A percentile compares a stretch with the other conserved stretches of the same genome.
These are phyloP conservation scores for Xylaria telfairii DNA, from an alignment of 495 filamentous ascomycete species.

Conservation along the genomic window DNA sequence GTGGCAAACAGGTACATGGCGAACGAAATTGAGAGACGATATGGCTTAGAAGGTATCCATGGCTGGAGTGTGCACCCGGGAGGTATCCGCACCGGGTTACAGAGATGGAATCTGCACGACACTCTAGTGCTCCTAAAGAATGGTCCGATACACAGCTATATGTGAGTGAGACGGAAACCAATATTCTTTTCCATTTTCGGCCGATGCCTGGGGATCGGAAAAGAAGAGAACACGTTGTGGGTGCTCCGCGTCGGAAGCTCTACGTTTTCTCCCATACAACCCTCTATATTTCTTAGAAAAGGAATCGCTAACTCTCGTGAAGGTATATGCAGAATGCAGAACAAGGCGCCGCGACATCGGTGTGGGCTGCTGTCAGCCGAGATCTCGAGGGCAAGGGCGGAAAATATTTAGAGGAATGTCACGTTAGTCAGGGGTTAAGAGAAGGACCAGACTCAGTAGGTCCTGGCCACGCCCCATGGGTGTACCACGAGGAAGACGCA, in stretches of 20 bases:
- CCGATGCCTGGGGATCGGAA: neutral
- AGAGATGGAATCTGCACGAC: constrained; percentile 11
- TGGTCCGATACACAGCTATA: constrained; percentile 30
- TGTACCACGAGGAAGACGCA: constrained; percentile 9
- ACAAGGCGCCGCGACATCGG: constrained; percentile 56
- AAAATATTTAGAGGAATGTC: constrained; percentile 47
- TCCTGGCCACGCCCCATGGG: constrained; percentile 13
- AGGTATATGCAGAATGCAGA: constrained; percentile 43
- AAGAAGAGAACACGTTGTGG: neutral
- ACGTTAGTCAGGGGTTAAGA: constrained; percentile 8
- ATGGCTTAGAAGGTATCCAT: constrained; percentile 33
- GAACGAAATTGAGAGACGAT: constrained; percentile 37
- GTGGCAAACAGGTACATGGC: constrained; percentile 27
- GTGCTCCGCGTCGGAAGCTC: neutral
- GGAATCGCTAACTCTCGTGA: constrained; percentile 27
- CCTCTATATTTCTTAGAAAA: constrained; percentile 11
- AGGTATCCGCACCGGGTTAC: constrained; percentile 8
- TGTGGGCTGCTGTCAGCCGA: constrained; percentile 50
- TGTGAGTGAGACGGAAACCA: constrained; percentile 38
- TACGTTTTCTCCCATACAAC: neutral
- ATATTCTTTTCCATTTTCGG: neutral
- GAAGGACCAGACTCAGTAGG: constrained; percentile 9
- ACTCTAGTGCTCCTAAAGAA: constrained; percentile 27
- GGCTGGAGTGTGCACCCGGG: constrained; percentile 34
- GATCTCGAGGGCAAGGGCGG: constrained; percentile 50